These are phyloP conservation scores for Eutypella sp. DNA, from an alignment of 2,329 filamentous ascomycete genomes.

Conservation along the genomic window DNA sequence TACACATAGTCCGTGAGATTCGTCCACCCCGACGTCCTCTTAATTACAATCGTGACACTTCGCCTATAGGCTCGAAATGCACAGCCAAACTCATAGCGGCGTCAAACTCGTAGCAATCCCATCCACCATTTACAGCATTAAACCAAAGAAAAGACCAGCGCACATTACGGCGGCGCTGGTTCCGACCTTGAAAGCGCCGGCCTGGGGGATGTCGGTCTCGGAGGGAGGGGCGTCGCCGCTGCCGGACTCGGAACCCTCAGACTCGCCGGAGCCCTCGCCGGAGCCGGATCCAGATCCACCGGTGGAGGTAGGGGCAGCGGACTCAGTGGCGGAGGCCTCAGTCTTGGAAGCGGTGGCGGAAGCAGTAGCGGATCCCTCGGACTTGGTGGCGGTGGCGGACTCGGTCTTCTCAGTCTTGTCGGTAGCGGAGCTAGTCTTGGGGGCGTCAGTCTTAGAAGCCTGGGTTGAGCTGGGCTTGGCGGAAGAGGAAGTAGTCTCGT, in stretches of 20 bases:
- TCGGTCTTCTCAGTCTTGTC: conserved; percentile 11
- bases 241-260: background rate
- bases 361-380: conserved; percentile 7
- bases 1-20: too few species aligned
- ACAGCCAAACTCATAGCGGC: too few species aligned
- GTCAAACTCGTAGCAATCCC: too few species aligned
- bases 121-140: conserved; percentile 1
- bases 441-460: conserved; percentile 9
- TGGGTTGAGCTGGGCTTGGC: conserved; percentile 7
- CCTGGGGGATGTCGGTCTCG: background rate
- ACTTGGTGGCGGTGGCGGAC: too few species aligned
- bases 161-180: conserved; percentile 1
- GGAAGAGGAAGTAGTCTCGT: conserved; percentile 14
- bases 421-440: conserved; percentile 16
- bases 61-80: too few species aligned
- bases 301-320: conserved; percentile 9
- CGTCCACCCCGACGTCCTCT: too few species aligned
- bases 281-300: background rate
- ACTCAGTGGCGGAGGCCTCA: conserved; percentile 1
- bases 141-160: conserved; percentile 2
- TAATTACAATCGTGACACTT: too few species aligned
- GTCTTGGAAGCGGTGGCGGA: conserved; percentile 8
- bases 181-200: background rate
- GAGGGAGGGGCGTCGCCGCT: background rate
- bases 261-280: background rate